Evolutionary conservation across 768 basidiomycete genomes (phyloP), one percentile per base, ranked within the genome.

Genomic region (Pleurotus salmoneostramineus): DNA sequence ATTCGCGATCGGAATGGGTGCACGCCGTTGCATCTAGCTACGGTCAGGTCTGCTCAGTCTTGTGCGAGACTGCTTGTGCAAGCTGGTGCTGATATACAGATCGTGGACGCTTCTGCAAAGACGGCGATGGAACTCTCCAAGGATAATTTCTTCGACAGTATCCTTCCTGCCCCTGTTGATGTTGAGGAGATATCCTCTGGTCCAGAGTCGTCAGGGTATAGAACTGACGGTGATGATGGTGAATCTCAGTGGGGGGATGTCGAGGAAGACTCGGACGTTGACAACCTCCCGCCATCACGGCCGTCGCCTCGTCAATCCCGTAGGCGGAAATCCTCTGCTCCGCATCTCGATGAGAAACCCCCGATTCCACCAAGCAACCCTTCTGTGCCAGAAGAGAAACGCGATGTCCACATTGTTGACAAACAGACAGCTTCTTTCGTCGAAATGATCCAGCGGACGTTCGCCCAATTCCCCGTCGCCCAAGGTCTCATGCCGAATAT

Each of bases 11-110:
- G 83, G 49, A 96, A 94, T 69, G 96, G 96, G 11, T 93, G 82
- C 68, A 98, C 95, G 0, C 84, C 97, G 0, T 73, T 98, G 35
- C 91, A 95, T 71, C 89, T 95, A 65, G 91, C 95, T 14, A 88
- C 84, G 0, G 71, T 95, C 35, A 77, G 75, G 5, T 81, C 80
- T 21, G 85, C 89, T 11, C 74, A 76, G 55, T 77, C 80, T 8
- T 94, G 91, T 69, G 81, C 83, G 2, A 73, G 77, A 47, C 70
- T 87, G 4, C 76, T 99, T 33, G 64, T 96, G n/a, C 75, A 80
- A 8, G 92, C 85, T 33, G 93, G 93, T 33, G 96, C 96, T 0
- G 87, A 91, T 61, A 68, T 78, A 32, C 87, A 89, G 65, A 83
- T 93, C 50, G 90, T 93, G 56, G 81, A 92, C 61, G 81, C 77